phyloP scores from a whole-genome alignment of 768 basidiomycete genomes.

The Fomitopsis serialis region DNA sequence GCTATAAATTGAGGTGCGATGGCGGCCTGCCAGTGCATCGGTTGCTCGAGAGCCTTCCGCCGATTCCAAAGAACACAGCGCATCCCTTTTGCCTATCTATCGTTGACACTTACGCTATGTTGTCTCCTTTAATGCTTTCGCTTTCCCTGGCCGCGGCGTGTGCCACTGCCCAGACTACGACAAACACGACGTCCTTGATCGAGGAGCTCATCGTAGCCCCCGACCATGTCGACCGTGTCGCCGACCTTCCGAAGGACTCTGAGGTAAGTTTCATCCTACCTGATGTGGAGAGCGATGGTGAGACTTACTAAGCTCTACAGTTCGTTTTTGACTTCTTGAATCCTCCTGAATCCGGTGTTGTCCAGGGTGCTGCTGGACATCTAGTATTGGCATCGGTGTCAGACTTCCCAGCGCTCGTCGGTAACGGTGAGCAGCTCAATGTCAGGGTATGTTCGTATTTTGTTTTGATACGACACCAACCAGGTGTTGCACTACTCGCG shows the following conservation, averaged over 20 bases:
- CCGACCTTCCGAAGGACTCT: conserved; percentile 15
- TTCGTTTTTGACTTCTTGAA: conserved; percentile 25
- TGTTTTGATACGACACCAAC: background rate
- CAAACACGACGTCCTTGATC: conserved; percentile 8
- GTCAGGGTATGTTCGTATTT: background rate
- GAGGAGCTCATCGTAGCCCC: conserved; percentile 17
- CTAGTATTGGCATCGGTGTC: conserved; percentile 17
- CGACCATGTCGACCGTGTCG: conserved; percentile 17
- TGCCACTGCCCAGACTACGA: conserved; percentile 8
- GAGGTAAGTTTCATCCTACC: background rate
- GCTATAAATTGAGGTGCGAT: no score
- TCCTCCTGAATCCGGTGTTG: conserved; percentile 9
- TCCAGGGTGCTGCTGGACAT: conserved; percentile 19
- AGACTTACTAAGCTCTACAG: conserved; percentile 7
- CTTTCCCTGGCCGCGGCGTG: conserved; percentile 10
- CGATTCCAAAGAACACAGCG: background rate
- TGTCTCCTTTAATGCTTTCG: conserved; percentile 10
- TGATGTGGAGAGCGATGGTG: background rate
- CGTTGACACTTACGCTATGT: conserved; percentile 10
- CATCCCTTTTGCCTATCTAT: background rate
- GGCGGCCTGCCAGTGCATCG: no score
- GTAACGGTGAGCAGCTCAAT: conserved; percentile 12
- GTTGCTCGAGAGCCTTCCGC: background rate
- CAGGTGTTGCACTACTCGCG: conserved; percentile 21
- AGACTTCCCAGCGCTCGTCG: conserved; percentile 25